These are phyloP conservation scores for Annona cherimola DNA, from an alignment of 164 flowering plant species.

Conservation along the genomic window DNA sequence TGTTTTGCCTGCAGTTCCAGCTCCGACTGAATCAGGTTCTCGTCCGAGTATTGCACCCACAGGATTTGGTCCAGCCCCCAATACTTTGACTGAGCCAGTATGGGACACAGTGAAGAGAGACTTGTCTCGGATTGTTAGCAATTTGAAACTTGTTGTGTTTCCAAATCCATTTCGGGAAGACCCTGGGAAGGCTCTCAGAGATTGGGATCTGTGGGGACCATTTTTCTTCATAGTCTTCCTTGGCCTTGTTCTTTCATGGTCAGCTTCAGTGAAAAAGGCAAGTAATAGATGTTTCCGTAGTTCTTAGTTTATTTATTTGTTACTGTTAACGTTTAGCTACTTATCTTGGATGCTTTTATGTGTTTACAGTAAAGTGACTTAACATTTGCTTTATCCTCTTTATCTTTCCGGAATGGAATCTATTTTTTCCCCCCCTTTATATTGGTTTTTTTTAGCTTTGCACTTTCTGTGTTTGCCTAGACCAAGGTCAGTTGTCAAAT, in stretches of 20 bases:
- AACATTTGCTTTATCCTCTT: background rate
- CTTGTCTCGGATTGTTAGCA: constrained; percentile 82
- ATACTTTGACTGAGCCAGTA: constrained; percentile 88
- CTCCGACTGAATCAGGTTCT: constrained; percentile 6
- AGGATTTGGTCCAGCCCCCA: constrained; percentile 76
- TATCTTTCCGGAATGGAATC: background rate
- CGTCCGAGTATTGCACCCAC: constrained; percentile 20
- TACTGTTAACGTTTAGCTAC: background rate
- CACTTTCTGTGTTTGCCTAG: too few species aligned
- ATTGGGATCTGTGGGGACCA: constrained; percentile 99
- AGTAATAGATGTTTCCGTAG: background rate
- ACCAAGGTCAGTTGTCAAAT: too few species aligned
- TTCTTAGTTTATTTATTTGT: background rate
- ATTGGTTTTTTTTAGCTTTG: background rate
- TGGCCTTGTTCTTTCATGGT: constrained; percentile 89
- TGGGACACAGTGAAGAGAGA: constrained; percentile 98
- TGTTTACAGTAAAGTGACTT: background rate
- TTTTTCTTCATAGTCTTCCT: constrained; percentile 96
- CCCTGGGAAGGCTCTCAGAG: constrained; percentile 92
- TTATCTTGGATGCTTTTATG: background rate
- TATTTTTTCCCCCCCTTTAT: background rate
- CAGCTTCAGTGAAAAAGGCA: constrained; percentile 97
- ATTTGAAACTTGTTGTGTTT: constrained; percentile 94
- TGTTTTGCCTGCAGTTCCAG: constrained; percentile 18
- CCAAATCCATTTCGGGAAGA: constrained; percentile 93